Base-by-base conservation (phyloP, 192 early-diverging fungal genomes). In the Helicostylum pulchrum region DNA sequence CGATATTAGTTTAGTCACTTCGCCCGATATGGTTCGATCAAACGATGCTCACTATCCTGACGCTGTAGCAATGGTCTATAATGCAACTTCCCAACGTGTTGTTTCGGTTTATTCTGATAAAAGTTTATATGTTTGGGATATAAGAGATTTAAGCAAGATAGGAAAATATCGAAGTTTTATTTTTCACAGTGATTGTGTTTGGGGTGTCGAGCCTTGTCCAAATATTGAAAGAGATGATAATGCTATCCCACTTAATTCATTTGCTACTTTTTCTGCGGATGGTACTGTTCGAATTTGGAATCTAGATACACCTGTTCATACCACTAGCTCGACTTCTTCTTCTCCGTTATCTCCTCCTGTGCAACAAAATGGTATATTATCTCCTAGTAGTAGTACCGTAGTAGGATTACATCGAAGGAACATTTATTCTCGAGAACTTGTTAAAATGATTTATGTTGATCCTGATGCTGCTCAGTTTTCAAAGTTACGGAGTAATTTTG, bases 281-380 rank as follows among this genome's bases (percentile, higher is more conserved):
- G 83, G 86, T 12, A 91, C 90, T 0, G 81, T 91, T 43, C 75
- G 86, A 19, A 92, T 93, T 61, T 93, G 91, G 91, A 88, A 89
- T 57, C 55, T 91, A 30, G 86, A 88, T 53, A 58, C 43, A 17
- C 14, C 20, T 1, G 30, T 43, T 4, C 56, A 34, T 26, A 48
- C 58, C 9, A 39, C 58, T 36, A 4, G n/a, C 15, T 55, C 53
- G 9, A 26, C 53, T 19, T 50, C 65, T 8, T 31, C 46, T 30
- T 50, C 65, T 8, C 52, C 65, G 1, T 15, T 39, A 14, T 60
- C 68, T 9, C 36, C 36, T 20, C 36, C 57, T 5, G 17, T 53
- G 10, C 36, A 51, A 39, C 21, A 53, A 4, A 57, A 46, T 31
- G 54, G 46, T 2, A 50, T 49, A 0, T 17, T 48, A 11, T 42